Evolutionary conservation across 495 filamentous ascomycete species (phyloP), one percentile per base, ranked within the genome.

Genomic region (Penicillium diatomitis): DNA sequence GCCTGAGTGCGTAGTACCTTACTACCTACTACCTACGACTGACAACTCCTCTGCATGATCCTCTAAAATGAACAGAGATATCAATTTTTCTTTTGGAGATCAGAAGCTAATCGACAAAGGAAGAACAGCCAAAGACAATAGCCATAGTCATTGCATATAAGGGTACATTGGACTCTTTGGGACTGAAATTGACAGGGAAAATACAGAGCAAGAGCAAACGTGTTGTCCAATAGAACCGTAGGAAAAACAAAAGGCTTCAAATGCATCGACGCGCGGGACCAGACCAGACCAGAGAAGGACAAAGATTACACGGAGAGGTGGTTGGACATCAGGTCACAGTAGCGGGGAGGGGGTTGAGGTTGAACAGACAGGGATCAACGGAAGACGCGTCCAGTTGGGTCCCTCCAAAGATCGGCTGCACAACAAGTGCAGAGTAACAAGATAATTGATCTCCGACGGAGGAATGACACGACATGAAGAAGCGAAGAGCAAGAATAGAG

Each of bases 391-490:
- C 20, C 20, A 20, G 20, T 20, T 20, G 20, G 20, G 20, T 20
- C 20, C 20, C 20, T 20, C 20, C 20, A 44, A 20, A 32, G n/a
- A 46, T 38, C 49, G 32, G 34, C 53, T 38, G 29, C 50, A 52
- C 56, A 56, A 44, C 46, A 52, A 50, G 56, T 53, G 53, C 41
- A 49, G 44, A 49, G 42, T 12, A 46, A 28, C 20, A 20, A 0
- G 20, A 20, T 20, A 0, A 20, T 2, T 20, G 20, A 20, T 20
- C 20, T 20, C 20, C 20, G 20, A 20, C 20, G 20, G 20, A 20
- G 20, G 20, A 20, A 20, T 20, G 20, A 20, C 20, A 20, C 20
- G 20, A 41, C 33, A 50, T n/a, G 31, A 34, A 20, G 6, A 44
- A 32, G 28, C 29, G 31, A 20, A n/a, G 8, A 31, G 8, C 4